phyloP scores from a whole-genome alignment of 768 basidiomycete species.

The Tricholoma sp. region DNA sequence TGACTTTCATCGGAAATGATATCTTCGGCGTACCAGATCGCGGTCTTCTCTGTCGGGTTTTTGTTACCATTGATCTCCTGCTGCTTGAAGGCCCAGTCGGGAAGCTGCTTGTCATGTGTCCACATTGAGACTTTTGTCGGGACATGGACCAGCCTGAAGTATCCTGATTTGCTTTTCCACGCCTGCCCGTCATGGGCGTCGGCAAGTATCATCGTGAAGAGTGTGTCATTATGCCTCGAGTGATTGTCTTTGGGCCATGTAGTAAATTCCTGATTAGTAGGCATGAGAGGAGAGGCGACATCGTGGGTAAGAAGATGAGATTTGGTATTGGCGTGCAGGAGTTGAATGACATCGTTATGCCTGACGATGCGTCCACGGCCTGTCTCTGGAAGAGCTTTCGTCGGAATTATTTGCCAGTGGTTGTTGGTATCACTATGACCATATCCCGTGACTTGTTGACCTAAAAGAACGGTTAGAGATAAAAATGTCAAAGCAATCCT shows the following conservation, averaged over 20 bases:
- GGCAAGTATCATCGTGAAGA: constrained; percentile 73
- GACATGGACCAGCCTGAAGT: constrained; percentile 87
- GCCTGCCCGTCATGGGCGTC: constrained; percentile 75
- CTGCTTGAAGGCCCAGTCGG: constrained; percentile 96
- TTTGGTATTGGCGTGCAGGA: constrained; percentile 84
- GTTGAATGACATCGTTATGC: constrained; percentile 83
- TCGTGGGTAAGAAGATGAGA: constrained; percentile 89
- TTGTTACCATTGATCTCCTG: constrained; percentile 99
- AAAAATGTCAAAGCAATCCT: background rate
- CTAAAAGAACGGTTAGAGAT: constrained; percentile 29
- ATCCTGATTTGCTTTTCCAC: constrained; percentile 91
- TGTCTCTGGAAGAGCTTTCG: constrained; percentile 89
- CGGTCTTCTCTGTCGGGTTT: constrained; percentile 73
- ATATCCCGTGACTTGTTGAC: constrained; percentile 96
- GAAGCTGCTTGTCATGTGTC: constrained; percentile 82
- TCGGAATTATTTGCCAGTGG: constrained; percentile 92
- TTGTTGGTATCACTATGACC: constrained; percentile 94
- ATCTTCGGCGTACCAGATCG: constrained; percentile 86
- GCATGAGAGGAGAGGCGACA: constrained; percentile 94
- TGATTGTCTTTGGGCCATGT: constrained; percentile 82
- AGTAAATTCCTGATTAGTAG: constrained; percentile 98
- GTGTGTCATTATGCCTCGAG: constrained; percentile 78
- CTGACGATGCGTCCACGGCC: constrained; percentile 91
- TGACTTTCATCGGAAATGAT: constrained; percentile 70
- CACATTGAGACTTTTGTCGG: constrained; percentile 91